These are phyloP conservation scores for Talaromyces piceae DNA, from an alignment of 2,329 filamentous ascomycete genomes.

Conservation along the genomic window DNA sequence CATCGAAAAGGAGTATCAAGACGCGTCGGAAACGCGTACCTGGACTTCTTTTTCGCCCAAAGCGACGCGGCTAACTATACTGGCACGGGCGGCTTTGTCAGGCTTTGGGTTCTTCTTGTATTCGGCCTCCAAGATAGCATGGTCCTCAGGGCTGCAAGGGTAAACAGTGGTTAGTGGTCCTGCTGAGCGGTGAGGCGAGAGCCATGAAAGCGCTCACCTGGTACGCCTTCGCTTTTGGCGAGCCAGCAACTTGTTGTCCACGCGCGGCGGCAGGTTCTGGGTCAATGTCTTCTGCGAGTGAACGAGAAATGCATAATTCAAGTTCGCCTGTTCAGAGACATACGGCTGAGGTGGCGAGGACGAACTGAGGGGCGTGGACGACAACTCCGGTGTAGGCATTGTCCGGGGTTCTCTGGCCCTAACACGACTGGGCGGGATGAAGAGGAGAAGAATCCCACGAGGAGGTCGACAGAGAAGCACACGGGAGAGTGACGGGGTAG, in stretches of 20 bases:
- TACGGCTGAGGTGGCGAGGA: slow-evolving; percentile 28
- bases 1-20: background rate
- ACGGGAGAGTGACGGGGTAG: background rate
- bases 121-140: slow-evolving; percentile 77
- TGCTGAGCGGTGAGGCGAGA: background rate
- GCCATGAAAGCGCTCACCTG: slow-evolving; percentile 43
- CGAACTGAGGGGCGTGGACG: slow-evolving; percentile 22
- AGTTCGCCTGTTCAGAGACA: slow-evolving; percentile 24
- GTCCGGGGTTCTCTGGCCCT: slow-evolving; percentile 7
- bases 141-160: slow-evolving; percentile 67
- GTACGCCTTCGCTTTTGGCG: slow-evolving; percentile 56
- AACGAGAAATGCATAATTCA: slow-evolving; percentile 51
- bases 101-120: slow-evolving; percentile 83
- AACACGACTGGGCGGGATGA: background rate
- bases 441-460: slow-evolving; percentile 3
- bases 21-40: slow-evolving; percentile 49
- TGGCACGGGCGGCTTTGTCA: slow-evolving; percentile 77
- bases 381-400: slow-evolving; percentile 31
- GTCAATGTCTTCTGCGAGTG: slow-evolving; percentile 52
- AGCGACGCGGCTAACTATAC: slow-evolving; percentile 76
- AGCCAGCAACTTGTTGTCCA: slow-evolving; percentile 53
- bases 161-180: slow-evolving; percentile 8
- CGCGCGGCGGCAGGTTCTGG: slow-evolving; percentile 48
- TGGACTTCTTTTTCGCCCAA: slow-evolving; percentile 95
- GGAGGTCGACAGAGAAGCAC: background rate